Conservation (phyloP, 1,284 basidiomycete species). For the Boletus semigastroideus region DNA sequence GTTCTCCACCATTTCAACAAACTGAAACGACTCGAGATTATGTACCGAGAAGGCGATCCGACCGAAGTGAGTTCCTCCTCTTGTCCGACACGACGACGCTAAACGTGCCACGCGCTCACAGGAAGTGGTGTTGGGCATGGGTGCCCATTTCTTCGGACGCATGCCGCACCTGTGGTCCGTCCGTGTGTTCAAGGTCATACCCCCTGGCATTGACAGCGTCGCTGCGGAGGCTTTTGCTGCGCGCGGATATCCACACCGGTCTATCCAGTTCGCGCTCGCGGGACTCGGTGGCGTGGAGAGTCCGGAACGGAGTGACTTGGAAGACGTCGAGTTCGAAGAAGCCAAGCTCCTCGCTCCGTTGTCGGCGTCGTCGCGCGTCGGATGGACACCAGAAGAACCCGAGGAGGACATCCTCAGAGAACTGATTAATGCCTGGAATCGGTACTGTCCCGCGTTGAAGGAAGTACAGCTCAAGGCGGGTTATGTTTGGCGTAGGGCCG, state of each 20-base stretch:
- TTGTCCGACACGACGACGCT: neutral
- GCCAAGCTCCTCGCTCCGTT: constrained; percentile 2
- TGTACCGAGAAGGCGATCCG: constrained; percentile 32
- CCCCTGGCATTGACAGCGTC: constrained; percentile 10
- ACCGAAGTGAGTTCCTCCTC: constrained; percentile 20
- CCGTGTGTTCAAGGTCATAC: constrained; percentile 28
- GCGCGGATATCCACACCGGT: constrained; percentile 14
- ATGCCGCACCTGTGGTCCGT: constrained; percentile 29
- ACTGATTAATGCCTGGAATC: constrained; percentile 30
- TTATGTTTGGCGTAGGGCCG: constrained; percentile 30
- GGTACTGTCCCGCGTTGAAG: constrained; percentile 28
- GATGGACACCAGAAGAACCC: constrained; percentile 4
- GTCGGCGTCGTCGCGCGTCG: neutral
- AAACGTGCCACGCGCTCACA: neutral
- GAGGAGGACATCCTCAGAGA: constrained; percentile 21
- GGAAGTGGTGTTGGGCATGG: constrained; percentile 33
- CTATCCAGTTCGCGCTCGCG: constrained; percentile 10
- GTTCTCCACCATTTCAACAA: constrained; percentile 25
- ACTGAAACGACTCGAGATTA: constrained; percentile 25
- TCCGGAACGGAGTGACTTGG: constrained; percentile 16
- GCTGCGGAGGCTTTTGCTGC: constrained; percentile 1
- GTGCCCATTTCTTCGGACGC: constrained; percentile 31
- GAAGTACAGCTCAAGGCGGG: constrained; percentile 31
- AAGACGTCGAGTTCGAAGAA: constrained; percentile 25
- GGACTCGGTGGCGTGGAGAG: constrained; percentile 14